These are phyloP conservation scores for Ceratocystis variospora DNA, from an alignment of 2,329 filamentous ascomycete genomes.

Conservation along the genomic window DNA sequence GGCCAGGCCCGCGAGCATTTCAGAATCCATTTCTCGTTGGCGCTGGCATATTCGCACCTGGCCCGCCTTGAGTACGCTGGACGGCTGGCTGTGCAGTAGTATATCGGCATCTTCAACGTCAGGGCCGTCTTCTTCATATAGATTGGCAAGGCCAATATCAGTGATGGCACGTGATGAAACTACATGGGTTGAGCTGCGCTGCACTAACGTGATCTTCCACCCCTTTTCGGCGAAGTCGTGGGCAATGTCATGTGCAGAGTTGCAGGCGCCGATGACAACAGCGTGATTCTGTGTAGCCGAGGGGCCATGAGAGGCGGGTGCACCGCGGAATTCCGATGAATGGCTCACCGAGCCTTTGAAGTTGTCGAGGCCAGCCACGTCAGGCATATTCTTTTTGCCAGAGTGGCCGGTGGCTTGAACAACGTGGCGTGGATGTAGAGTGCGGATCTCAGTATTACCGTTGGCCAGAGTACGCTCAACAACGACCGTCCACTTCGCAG, in stretches of 20 bases:
- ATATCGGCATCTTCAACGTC: conserved; percentile 54
- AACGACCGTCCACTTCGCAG: conserved; percentile 41
- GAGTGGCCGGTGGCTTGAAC: conserved; percentile 56
- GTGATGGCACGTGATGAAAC: conserved; percentile 41
- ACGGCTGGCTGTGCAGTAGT: conserved; percentile 42
- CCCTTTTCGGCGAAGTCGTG: conserved; percentile 55
- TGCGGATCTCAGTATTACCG: conserved; percentile 37
- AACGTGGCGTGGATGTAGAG: conserved; percentile 47
- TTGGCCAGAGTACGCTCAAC: conserved; percentile 38
- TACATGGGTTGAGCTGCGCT: conserved; percentile 52
- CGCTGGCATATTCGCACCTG: conserved; percentile 33
- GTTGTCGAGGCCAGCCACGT: conserved; percentile 39
- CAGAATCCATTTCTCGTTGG: conserved; percentile 28
- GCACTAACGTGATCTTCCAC: conserved; percentile 54
- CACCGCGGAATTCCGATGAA: conserved; percentile 45
- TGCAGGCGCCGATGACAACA: conserved; percentile 53
- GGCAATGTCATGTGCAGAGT: conserved; percentile 55
- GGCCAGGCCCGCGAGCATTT: conserved; percentile 32
- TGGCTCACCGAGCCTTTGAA: conserved; percentile 52
- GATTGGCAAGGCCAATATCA: conserved; percentile 38
- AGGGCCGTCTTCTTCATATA: conserved; percentile 40
- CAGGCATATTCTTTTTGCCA: conserved; percentile 49
- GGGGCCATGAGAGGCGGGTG: conserved; percentile 26
- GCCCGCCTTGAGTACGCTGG: conserved; percentile 44
- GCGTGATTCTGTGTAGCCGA: conserved; percentile 40